Evolutionary conservation across 2,329 filamentous ascomycete species (phyloP), one percentile per base, ranked within the genome.

Genomic region (Verticillium zaregamsianum): DNA sequence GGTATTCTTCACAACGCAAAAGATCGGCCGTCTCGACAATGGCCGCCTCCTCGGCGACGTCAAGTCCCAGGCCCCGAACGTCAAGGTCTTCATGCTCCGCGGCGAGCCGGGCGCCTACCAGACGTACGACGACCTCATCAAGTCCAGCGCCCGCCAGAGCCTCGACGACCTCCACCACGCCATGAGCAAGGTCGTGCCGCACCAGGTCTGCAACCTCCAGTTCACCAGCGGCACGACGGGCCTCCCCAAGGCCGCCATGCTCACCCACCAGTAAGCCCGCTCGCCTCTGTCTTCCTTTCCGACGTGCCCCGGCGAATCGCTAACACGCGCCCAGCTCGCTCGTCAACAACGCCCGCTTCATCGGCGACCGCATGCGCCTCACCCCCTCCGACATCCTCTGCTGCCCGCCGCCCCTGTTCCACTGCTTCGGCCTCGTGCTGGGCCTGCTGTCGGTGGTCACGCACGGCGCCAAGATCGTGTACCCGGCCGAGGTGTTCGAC

Each of bases 331-430:
- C 3, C 69, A 87, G 79, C 68, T 86, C 85, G 67, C 76, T 86
- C 66, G 79, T 86, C 63, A 90, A 90, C 72, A 90, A 90, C 71
- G 82, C 86, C 8, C 83, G 87, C 33, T 90, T 90, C 75, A 88
- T 90, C 58, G 90, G 90, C 60, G 89, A 92, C 73, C 84, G 90
- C 54, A 90, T 93, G 88, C 81, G 84, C 6, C 80, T 94, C 17
- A 87, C 85, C 0, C 76, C 84, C 3, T 77, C 80, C 55, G 90
- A 93, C 69, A 79, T 88, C 8, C 80, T 95, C 12, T 94, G 91
- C 78, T 95, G 91, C 72, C 91, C 91, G 3, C 91, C 91, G 0
- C 91, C 92, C 0, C 81, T 95, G 3, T 95, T 95, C 79, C 92
- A 95, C 78, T 94, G 90, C 78, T 94, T 94, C 70, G 91, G 91